Evolutionary conservation across 495 filamentous ascomycete species (phyloP).

Genomic region (Daldinia bambusicola): DNA sequence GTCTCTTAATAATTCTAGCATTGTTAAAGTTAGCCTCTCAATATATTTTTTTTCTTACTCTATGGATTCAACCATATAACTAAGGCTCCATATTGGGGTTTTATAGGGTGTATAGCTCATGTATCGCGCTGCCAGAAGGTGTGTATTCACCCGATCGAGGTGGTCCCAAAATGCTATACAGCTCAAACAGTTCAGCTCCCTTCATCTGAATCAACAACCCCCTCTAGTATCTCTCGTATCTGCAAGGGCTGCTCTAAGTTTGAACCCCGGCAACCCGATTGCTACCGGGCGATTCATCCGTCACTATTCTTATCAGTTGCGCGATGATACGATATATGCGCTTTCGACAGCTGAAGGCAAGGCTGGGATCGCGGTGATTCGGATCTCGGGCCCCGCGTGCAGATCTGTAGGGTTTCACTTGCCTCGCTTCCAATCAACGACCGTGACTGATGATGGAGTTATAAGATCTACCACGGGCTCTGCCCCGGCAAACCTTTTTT

Average conservation of each 20-base stretch:
- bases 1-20: background rate
- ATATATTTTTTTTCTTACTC: background rate
- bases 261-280: background rate
- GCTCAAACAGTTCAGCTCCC: background rate
- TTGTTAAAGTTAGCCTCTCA: background rate
- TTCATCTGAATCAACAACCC: slow-evolving; percentile 4
- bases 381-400: slow-evolving; percentile 84
- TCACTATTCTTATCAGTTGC: slow-evolving; percentile 18
- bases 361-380: slow-evolving; percentile 91
- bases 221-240: slow-evolving; percentile 1
- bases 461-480: slow-evolving; percentile 77
- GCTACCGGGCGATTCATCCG: background rate
- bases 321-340: slow-evolving; percentile 83
- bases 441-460: slow-evolving; percentile 18
- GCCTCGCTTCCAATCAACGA: background rate
- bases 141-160: slow-evolving; percentile 31
- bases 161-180: slow-evolving; percentile 23
- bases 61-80: slow-evolving; percentile 26
- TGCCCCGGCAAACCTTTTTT: slow-evolving; percentile 73
- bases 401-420: slow-evolving; percentile 63
- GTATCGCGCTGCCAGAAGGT: slow-evolving; percentile 41
- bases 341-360: slow-evolving; percentile 86
- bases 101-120: slow-evolving; percentile 29
- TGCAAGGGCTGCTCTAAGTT: background rate
- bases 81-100: slow-evolving; percentile 26